Base-by-base conservation (phyloP, 2,329 filamentous ascomycete species). In the Colletotrichum sp. region DNA sequence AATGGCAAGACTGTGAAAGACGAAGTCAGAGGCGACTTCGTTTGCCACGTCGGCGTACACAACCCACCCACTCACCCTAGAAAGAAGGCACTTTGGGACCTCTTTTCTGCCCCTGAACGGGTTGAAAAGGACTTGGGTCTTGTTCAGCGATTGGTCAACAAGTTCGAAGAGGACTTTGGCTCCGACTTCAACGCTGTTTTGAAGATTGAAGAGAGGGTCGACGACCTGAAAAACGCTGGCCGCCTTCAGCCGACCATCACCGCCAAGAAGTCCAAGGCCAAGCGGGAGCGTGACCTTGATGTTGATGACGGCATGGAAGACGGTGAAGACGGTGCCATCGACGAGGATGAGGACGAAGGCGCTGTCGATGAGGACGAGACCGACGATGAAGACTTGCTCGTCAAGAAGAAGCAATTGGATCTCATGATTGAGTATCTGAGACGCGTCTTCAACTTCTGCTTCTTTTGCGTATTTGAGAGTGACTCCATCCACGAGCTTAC, bases 391-490 rank as follows among this genome's bases (percentile, higher is more conserved):
- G 95, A 98, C 54, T 87, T 98, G 51, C 83, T 98, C 69, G 90
- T 93, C 54, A 97, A 98, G 88, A 98, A 98, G 90, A 98, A 99
- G 88, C 96, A 97, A 80, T 91, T 99, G 64, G 97, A 99, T 84
- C 88, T 99, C 43, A 89, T 98, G 83, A 97, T 98, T 67, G 97
- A 99, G 85, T 99, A 99, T 82, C 89, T 99, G 73, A 95, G 97
- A 66, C 93, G 97, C 18, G 97, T 99, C 66, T 98, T 97, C 89
- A 98, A 97, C 85, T 98, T 99, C 86, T 99, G 97, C 87, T 98
- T 99, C 88, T 99, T 98, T 87, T 99, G 97, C 82, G 97, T 99
- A 7, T 98, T 99, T 78, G 97, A 99, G 84, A 97, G 95, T 80
- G 97, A 99, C 83, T 98, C 96, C 0, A 93, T 98, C 27, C 97